Evolutionary conservation across 2,329 filamentous ascomycete species (phyloP).

Genomic region (Saccharata proteae): DNA sequence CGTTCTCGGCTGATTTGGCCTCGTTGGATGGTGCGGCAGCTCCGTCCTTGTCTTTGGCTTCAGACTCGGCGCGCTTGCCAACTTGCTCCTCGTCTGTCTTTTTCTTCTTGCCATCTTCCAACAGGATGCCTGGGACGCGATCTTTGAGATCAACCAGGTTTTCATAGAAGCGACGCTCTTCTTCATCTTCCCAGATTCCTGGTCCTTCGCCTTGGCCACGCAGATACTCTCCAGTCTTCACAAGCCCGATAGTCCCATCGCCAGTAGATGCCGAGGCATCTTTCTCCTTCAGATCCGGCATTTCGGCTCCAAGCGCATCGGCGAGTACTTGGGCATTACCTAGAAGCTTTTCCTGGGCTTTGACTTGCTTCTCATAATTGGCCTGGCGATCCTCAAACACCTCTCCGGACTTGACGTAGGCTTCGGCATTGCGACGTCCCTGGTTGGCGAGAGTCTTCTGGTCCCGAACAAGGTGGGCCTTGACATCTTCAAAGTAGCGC

Average conservation of each 20-base stretch:
- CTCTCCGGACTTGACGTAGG: constrained; percentile 95
- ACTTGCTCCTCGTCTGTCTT: constrained; percentile 77
- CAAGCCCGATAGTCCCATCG: constrained; percentile 75
- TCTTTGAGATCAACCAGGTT: constrained; percentile 91
- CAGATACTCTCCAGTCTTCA: constrained; percentile 88
- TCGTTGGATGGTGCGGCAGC: constrained; percentile 24
- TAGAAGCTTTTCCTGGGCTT: constrained; percentile 80
- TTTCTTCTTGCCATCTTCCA: constrained; percentile 93
- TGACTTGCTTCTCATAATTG: constrained; percentile 89
- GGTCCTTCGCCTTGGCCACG: constrained; percentile 80
- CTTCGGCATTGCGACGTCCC: constrained; percentile 89
- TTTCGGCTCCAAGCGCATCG: constrained; percentile 76
- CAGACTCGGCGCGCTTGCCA: constrained; percentile 57
- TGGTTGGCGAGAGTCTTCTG: constrained; percentile 81
- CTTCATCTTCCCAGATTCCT: constrained; percentile 97
- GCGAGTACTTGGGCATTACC: constrained; percentile 84
- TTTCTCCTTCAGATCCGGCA: constrained; percentile 84
- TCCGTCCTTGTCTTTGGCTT: constrained; percentile 32
- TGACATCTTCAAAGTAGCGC: constrained; percentile 88
- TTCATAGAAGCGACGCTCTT: constrained; percentile 95
- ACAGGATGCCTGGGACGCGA: constrained; percentile 82
- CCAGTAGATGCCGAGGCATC: constrained; percentile 54
- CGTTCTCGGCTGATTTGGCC: constrained; percentile 47
- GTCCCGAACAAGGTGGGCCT: constrained; percentile 75
- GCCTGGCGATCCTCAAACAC: constrained; percentile 95